Conservation (phyloP, 208 protist species). For the Entamoeba moshkovskii region DNA sequence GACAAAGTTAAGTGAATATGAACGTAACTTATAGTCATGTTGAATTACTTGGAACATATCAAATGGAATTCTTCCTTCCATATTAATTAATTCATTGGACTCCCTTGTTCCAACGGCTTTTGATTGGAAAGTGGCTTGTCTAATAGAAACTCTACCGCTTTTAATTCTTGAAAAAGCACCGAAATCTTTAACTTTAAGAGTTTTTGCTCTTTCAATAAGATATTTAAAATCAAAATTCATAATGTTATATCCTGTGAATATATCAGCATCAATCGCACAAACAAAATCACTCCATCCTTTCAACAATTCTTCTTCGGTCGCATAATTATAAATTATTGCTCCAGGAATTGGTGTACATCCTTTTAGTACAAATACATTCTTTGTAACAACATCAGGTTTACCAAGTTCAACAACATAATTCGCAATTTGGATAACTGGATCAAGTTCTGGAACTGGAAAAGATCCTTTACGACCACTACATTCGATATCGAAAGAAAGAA, state of each 20-base stretch:
- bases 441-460: slow-evolving; percentile 89
- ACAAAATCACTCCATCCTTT: slow-evolving; percentile 56
- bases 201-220: slow-evolving; percentile 73
- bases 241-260: slow-evolving; percentile 97
- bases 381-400: slow-evolving; percentile 58
- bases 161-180: slow-evolving; percentile 16
- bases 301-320: slow-evolving; percentile 65
- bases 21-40: slow-evolving; percentile 89
- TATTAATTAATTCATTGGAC: slow-evolving; percentile 56
- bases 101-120: slow-evolving; percentile 91
- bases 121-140: slow-evolving; percentile 69
- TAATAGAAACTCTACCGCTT: background rate
- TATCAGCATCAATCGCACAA: slow-evolving; percentile 62
- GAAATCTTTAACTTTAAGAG: slow-evolving; percentile 59
- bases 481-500: slow-evolving; percentile 95
- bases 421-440: slow-evolving; percentile 98
- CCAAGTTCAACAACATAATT: background rate
- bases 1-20: slow-evolving; percentile 94
- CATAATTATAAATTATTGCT: slow-evolving; percentile 66
- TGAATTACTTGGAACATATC: slow-evolving; percentile 86
- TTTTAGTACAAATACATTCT: slow-evolving; percentile 36
- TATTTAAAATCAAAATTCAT: slow-evolving; percentile 98
- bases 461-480: slow-evolving; percentile 82
- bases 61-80: slow-evolving; percentile 83
- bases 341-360: slow-evolving; percentile 17